Evolutionary conservation across 2,329 filamentous ascomycete genomes (phyloP).

Genomic region (Fusarium fujikuroi): DNA sequence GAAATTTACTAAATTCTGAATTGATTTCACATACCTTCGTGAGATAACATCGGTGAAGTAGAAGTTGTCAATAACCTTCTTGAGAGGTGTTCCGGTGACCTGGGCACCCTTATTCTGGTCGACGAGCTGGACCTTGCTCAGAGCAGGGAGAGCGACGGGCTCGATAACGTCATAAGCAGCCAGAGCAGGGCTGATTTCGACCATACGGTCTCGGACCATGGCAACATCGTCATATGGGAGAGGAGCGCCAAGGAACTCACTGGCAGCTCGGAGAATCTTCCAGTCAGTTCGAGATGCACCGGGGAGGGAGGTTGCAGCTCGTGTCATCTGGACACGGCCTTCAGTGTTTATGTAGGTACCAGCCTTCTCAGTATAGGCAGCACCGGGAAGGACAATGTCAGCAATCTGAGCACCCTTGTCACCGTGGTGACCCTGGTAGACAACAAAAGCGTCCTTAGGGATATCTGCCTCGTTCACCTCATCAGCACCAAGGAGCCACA

Average conservation of each 20-base stretch:
- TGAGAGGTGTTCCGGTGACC: slow-evolving; percentile 77
- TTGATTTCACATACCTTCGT: slow-evolving; percentile 75
- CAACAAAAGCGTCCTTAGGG: slow-evolving; percentile 93
- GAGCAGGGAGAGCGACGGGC: slow-evolving; percentile 74
- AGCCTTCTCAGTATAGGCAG: slow-evolving; percentile 96
- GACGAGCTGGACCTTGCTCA: slow-evolving; percentile 94
- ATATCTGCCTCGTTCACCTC: slow-evolving; percentile 87
- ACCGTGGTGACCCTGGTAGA: slow-evolving; percentile 99
- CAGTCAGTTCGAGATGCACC: slow-evolving; percentile 95
- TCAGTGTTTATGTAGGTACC: slow-evolving; percentile 98
- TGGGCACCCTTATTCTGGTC: slow-evolving; percentile 94
- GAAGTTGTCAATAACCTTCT: slow-evolving; percentile 92
- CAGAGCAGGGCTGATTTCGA: slow-evolving; percentile 91
- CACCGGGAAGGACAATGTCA: slow-evolving; percentile 91
- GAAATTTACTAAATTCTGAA: slow-evolving; percentile 10
- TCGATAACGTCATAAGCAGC: slow-evolving; percentile 92
- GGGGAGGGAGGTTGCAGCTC: slow-evolving; percentile 86
- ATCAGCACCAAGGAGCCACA: slow-evolving; percentile 97
- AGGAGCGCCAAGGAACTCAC: slow-evolving; percentile 88
- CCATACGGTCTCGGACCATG: slow-evolving; percentile 89
- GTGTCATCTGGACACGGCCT: slow-evolving; percentile 92
- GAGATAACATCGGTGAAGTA: slow-evolving; percentile 98
- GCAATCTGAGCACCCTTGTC: slow-evolving; percentile 93
- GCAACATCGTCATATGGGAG: slow-evolving; percentile 95
- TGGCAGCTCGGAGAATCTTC: slow-evolving; percentile 96